phyloP scores from a whole-genome alignment of 2,329 filamentous ascomycete species.

The Colletotrichum sp. region DNA sequence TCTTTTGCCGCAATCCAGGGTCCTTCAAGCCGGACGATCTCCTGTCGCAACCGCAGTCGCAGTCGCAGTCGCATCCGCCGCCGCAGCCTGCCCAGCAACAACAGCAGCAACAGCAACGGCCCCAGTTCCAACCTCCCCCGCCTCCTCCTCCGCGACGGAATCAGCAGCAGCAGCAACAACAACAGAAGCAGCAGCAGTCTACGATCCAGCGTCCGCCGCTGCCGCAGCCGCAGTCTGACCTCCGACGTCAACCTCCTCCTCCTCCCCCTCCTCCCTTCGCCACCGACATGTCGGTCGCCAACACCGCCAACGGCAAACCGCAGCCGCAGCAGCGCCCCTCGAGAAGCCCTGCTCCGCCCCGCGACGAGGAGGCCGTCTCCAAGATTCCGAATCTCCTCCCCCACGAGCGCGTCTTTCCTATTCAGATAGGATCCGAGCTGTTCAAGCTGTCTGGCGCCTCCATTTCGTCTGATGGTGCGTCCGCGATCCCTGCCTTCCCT shows the following conservation, averaged over 20 bases:
- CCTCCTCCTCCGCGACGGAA: not conserved
- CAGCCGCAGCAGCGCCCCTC: not conserved
- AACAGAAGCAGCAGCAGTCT: not conserved
- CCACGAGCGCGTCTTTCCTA: slow-evolving; percentile 75
- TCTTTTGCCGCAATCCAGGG: not conserved
- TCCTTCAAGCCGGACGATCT: not conserved
- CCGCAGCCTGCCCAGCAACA: not conserved
- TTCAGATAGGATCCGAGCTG: slow-evolving; percentile 74
- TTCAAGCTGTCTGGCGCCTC: slow-evolving; percentile 78
- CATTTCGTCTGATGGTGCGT: slow-evolving; percentile 73
- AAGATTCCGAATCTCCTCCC: slow-evolving; percentile 66
- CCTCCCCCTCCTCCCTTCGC: not conserved
- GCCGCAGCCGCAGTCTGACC: not conserved
- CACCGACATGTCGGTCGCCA: slow-evolving; percentile 12
- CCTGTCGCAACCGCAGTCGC: not conserved
- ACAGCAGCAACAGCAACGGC: not conserved
- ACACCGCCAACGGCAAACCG: not conserved
- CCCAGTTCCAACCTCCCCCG: not conserved
- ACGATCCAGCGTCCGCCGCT: not conserved
- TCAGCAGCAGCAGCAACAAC: not conserved
- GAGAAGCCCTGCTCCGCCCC: slow-evolving; percentile 24
- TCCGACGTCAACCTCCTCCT: not conserved
- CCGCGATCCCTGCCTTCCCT: not conserved
- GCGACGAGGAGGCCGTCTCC: slow-evolving; percentile 37
- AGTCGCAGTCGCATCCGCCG: not conserved